Percentiles rank a stretch among this genome's conserved stretches.
These are phyloP conservation scores for Nicotiana sylvestris DNA, from an alignment of 257 asterid genomes.

Conservation along the genomic window DNA sequence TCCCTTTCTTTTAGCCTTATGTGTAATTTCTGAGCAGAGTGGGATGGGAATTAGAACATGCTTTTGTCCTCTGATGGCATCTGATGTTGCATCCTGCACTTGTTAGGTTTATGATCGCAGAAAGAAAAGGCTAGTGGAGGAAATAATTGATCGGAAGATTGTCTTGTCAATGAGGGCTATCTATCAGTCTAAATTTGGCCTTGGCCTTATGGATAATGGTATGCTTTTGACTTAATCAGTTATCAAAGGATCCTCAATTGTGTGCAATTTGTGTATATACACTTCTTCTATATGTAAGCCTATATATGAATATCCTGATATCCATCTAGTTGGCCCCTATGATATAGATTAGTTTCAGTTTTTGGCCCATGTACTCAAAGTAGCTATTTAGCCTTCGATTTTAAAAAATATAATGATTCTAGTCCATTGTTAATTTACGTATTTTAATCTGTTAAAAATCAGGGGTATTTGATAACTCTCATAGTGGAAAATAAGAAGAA, in stretches of 20 bases:
- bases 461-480: not conserved
- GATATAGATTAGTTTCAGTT: not conserved
- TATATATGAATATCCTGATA: not conserved
- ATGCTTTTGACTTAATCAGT: slow-evolving; percentile 8
- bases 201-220: slow-evolving; percentile 96
- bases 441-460: not conserved
- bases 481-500: not conserved
- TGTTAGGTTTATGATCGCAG: slow-evolving; percentile 85
- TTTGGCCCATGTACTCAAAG: not conserved
- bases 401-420: not conserved
- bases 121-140: slow-evolving; percentile 89
- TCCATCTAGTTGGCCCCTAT: not conserved
- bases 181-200: slow-evolving; percentile 88
- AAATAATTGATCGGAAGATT: slow-evolving; percentile 88
- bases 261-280: not conserved
- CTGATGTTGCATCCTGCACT: slow-evolving; percentile 11
- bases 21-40: not conserved
- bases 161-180: slow-evolving; percentile 93
- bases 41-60: not conserved
- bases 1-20: not conserved
- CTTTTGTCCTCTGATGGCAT: not conserved
- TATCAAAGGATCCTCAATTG: not conserved
- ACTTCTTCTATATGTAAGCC: not conserved
- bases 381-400: not conserved
- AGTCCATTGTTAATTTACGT: not conserved